These are phyloP conservation scores for Kingdonia uniflora DNA, from an alignment of 164 flowering plant species.

Conservation along the genomic window DNA sequence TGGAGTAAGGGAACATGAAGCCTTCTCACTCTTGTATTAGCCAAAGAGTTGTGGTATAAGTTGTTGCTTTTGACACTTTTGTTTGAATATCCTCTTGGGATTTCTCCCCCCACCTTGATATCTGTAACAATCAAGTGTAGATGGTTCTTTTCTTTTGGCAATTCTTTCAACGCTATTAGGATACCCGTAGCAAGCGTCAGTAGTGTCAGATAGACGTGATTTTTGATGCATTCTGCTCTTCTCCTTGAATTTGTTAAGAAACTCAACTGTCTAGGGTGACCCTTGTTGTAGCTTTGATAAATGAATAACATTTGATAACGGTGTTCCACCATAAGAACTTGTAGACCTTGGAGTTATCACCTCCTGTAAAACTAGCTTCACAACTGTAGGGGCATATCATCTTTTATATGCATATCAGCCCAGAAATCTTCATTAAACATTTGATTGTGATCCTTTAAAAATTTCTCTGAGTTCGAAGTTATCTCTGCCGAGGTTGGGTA, in stretches of 20 bases:
- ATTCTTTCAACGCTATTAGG: slow-evolving; percentile 24
- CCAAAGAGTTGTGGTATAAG: slow-evolving; percentile 12
- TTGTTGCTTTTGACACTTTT: slow-evolving; percentile 35
- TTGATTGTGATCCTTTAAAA: slow-evolving; percentile 15
- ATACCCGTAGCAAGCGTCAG: slow-evolving; percentile 22
- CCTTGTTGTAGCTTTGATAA: slow-evolving; percentile 36
- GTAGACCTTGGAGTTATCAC: slow-evolving; percentile 14
- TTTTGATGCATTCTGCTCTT: slow-evolving; percentile 51
- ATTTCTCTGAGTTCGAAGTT: slow-evolving; percentile 21
- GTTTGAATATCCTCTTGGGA: slow-evolving; percentile 24
- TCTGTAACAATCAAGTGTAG: slow-evolving; percentile 70
- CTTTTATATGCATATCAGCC: slow-evolving; percentile 11
- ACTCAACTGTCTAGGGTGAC: slow-evolving; percentile 86
- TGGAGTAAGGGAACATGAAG: slow-evolving; percentile 17
- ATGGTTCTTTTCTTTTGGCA: slow-evolving; percentile 70
- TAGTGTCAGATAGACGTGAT: slow-evolving; percentile 28
- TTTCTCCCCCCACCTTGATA: slow-evolving; percentile 42
- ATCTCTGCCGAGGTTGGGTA: slow-evolving; percentile 33
- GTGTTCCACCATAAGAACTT: slow-evolving; percentile 26
- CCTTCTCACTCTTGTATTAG: slow-evolving; percentile 27
- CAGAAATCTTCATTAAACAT: slow-evolving; percentile 11
- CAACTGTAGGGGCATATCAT: slow-evolving; percentile 10
- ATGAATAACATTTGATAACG: slow-evolving; percentile 42
- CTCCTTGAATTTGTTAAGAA: slow-evolving; percentile 73
- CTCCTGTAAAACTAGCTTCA: slow-evolving; percentile 23